A percentile compares a stretch with the other conserved stretches of the same genome.
Evolutionary conservation across 2,329 filamentous ascomycete species (phyloP).

Genomic region (Trichoderma breve): DNA sequence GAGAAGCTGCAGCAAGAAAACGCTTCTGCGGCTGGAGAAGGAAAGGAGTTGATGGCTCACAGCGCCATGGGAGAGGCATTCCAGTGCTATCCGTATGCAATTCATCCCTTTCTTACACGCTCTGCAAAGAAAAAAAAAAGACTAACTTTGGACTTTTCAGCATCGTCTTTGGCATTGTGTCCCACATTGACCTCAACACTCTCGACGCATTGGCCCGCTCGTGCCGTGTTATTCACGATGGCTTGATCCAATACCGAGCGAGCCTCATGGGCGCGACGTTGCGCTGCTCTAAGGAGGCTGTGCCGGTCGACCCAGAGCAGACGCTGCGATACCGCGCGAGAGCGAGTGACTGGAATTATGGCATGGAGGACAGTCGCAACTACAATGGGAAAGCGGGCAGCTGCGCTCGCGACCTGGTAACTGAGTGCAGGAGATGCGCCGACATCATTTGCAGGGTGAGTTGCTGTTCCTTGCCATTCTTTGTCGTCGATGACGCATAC

Average conservation of each 20-base stretch:
- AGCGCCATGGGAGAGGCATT: conserved; percentile 33
- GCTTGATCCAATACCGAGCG: conserved; percentile 73
- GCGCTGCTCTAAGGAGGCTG: conserved; percentile 71
- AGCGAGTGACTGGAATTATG: conserved; percentile 53
- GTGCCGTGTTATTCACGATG: conserved; percentile 74
- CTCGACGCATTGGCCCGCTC: conserved; percentile 80
- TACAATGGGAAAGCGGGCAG: conserved; percentile 66
- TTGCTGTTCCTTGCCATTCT: conserved; percentile 12
- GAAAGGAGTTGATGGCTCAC: background rate
- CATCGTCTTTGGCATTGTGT: conserved; percentile 72
- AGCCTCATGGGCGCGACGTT: conserved; percentile 73
- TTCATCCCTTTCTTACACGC: background rate
- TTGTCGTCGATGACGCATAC: background rate
- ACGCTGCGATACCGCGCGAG: conserved; percentile 57
- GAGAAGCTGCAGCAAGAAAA: background rate
- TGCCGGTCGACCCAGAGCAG: conserved; percentile 54
- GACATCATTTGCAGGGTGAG: conserved; percentile 78
- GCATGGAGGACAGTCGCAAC: conserved; percentile 53
- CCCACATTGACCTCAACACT: conserved; percentile 80
- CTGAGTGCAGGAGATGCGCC: conserved; percentile 74
- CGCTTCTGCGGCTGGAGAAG: background rate
- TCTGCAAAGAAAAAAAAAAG: background rate
- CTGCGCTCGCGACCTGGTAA: conserved; percentile 86
- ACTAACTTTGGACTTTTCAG: conserved; percentile 45
- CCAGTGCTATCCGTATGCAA: conserved; percentile 38